Evolutionary conservation across 106 monocot species (phyloP).

Genomic region (Dendrobium officinale): DNA sequence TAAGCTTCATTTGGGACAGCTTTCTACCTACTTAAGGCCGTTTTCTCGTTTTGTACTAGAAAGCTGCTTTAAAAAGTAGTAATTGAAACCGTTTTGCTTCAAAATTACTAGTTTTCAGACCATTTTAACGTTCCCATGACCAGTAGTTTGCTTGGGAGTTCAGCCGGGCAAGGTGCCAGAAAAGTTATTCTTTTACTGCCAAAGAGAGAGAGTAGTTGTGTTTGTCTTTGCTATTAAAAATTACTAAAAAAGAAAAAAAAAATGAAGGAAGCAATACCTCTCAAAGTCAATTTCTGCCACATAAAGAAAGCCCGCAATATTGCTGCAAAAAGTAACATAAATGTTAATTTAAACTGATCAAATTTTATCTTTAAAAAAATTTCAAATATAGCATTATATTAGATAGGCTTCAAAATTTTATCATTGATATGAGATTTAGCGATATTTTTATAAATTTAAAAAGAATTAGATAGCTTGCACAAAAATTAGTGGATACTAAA

Average conservation of each 20-base stretch:
- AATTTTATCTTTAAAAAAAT: too few relatives aligned
- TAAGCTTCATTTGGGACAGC: too few relatives aligned
- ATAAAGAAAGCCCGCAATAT: conserved; percentile 86
- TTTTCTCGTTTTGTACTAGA: too few relatives aligned
- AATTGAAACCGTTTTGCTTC: too few relatives aligned
- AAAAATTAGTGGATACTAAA: too few relatives aligned
- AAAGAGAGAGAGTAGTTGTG: background rate
- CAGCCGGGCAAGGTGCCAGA: conserved; percentile 79
- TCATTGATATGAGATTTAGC: too few relatives aligned
- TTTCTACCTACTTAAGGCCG: too few relatives aligned
- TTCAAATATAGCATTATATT: too few relatives aligned
- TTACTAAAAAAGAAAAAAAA: background rate
- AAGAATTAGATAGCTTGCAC: too few relatives aligned
- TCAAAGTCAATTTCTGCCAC: conserved; percentile 82
- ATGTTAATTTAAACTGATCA: conserved; percentile 4
- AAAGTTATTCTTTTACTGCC: conserved; percentile 82
- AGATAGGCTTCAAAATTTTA: too few relatives aligned
- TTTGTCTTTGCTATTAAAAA: background rate
- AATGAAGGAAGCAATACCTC: conserved; percentile 34
- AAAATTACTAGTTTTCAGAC: conserved; percentile 27
- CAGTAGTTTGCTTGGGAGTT: conserved; percentile 69
- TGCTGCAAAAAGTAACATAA: conserved; percentile 45
- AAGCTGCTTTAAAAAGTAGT: too few relatives aligned
- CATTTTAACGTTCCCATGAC: conserved; percentile 67
- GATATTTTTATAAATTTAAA: too few relatives aligned